Percentiles rank a stretch among this genome's conserved stretches.
Conservation (phyloP, 306 rosid genomes). For the Lithocarpus polystachyus region DNA sequence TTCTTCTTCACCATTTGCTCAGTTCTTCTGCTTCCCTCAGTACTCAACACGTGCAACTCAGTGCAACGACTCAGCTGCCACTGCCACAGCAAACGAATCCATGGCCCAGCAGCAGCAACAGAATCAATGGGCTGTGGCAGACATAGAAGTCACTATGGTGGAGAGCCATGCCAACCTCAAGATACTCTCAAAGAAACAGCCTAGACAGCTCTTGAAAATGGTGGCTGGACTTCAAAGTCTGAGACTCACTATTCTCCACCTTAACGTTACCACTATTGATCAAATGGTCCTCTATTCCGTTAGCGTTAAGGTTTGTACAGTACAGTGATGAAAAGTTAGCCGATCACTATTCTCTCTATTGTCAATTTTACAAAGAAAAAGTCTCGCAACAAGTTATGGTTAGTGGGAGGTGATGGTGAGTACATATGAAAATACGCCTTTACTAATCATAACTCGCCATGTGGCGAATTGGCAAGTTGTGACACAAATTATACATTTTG, state of each 20-base stretch:
- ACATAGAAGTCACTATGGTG: slow-evolving; percentile 86
- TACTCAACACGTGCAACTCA: slow-evolving; percentile 52
- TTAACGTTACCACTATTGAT: slow-evolving; percentile 58
- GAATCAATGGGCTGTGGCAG: slow-evolving; percentile 44
- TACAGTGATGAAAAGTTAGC: too few relatives aligned
- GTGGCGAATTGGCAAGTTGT: too few relatives aligned
- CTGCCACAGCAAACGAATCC: slow-evolving; percentile 5
- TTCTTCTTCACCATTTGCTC: slow-evolving; percentile 40
- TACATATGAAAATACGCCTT: too few relatives aligned
- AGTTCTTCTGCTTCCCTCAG: slow-evolving; percentile 82
- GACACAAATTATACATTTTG: too few relatives aligned
- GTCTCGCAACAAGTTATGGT: too few relatives aligned
- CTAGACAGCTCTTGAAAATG: slow-evolving; percentile 54
- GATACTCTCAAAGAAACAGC: slow-evolving; percentile 55
- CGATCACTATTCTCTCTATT: too few relatives aligned
- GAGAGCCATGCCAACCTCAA: slow-evolving; percentile 85
- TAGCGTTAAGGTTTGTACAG: slow-evolving; percentile 62
- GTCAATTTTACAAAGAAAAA: too few relatives aligned
- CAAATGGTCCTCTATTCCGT: slow-evolving; percentile 75
- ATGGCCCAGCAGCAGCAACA: slow-evolving; percentile 18
- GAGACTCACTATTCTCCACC: slow-evolving; percentile 68
- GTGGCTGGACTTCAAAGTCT: slow-evolving; percentile 64
- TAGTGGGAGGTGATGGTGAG: too few relatives aligned
- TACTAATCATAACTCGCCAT: too few relatives aligned
- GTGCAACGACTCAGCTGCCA: slow-evolving; percentile 12